These are phyloP conservation scores for Pseudodiploospora longispora DNA, from an alignment of 2,329 filamentous ascomycete species.

Conservation along the genomic window DNA sequence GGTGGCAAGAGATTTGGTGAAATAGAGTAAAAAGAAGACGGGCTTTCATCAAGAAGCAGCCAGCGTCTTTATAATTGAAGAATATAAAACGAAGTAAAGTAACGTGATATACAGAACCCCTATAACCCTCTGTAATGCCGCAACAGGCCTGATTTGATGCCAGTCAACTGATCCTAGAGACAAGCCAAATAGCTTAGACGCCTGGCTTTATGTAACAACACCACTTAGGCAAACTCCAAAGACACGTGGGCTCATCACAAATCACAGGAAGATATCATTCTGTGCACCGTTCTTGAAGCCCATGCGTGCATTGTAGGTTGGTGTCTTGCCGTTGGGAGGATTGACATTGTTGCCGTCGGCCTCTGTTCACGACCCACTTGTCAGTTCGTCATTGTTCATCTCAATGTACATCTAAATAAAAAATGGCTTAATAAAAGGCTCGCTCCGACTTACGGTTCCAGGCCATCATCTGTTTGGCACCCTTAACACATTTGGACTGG, in stretches of 20 bases:
- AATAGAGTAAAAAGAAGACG: neutral
- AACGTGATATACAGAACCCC: no score
- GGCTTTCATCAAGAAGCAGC: neutral
- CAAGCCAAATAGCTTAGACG: no score
- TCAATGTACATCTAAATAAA: neutral
- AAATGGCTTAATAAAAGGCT: no score
- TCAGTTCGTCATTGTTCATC: neutral
- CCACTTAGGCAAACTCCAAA: no score
- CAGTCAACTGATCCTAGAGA: no score
- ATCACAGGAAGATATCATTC: neutral
- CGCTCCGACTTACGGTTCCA: neutral
- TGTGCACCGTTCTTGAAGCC: neutral
- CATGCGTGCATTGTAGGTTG: neutral
- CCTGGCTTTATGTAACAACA: no score
- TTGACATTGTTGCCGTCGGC: neutral
- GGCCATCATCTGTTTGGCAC: neutral
- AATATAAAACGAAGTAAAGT: no score
- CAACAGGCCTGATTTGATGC: no score
- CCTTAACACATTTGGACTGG: neutral
- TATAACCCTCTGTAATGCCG: no score
- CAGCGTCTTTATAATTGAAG: no score
- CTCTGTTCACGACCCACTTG: neutral
- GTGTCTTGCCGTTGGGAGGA: neutral
- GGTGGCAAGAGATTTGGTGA: constrained; percentile 56
- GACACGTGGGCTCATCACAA: no score